phyloP scores from a whole-genome alignment of 192 early-diverging fungal genomes.

The Bifiguratus adelaidae region DNA sequence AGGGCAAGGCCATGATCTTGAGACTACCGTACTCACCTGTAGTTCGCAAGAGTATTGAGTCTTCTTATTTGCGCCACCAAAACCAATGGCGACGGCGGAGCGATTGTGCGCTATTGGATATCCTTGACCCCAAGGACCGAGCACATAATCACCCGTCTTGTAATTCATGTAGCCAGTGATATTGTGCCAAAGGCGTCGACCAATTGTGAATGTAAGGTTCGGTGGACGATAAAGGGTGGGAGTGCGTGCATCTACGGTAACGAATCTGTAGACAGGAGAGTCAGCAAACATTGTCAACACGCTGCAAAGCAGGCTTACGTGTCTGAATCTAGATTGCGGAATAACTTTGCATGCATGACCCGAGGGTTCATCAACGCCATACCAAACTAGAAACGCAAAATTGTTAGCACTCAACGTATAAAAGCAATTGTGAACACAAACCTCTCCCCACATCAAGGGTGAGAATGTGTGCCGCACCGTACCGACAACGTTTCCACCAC shows the following conservation, averaged over 20 bases:
- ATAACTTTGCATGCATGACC: not conserved
- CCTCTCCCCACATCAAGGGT: conserved; percentile 60
- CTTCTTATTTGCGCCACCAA: conserved; percentile 29
- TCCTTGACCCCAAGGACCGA: conserved; percentile 51
- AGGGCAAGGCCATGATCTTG: not conserved
- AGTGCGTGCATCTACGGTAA: conserved; percentile 43
- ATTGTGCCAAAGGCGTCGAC: conserved; percentile 45
- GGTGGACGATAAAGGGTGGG: conserved; percentile 55
- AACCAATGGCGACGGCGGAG: conserved; percentile 38
- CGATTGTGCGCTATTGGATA: conserved; percentile 9
- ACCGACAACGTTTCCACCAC: conserved; percentile 67
- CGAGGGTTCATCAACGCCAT: not conserved
- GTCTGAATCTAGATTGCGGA: conserved; percentile 14
- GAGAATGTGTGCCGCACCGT: conserved; percentile 69
- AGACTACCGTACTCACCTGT: conserved; percentile 17
- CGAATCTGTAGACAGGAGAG: conserved; percentile 34
- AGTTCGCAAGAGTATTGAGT: conserved; percentile 32
- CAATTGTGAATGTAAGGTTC: conserved; percentile 43
- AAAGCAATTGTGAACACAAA: conserved; percentile 8
- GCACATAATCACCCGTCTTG: conserved; percentile 61
- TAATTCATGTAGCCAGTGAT: conserved; percentile 69
- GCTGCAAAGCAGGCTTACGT: conserved; percentile 9
- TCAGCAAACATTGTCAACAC: not conserved
- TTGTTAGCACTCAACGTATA: not conserved
- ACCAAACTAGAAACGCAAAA: not conserved